Base-by-base conservation (phyloP, 1,284 basidiomycete species). In the Meripilus lineatus region DNA sequence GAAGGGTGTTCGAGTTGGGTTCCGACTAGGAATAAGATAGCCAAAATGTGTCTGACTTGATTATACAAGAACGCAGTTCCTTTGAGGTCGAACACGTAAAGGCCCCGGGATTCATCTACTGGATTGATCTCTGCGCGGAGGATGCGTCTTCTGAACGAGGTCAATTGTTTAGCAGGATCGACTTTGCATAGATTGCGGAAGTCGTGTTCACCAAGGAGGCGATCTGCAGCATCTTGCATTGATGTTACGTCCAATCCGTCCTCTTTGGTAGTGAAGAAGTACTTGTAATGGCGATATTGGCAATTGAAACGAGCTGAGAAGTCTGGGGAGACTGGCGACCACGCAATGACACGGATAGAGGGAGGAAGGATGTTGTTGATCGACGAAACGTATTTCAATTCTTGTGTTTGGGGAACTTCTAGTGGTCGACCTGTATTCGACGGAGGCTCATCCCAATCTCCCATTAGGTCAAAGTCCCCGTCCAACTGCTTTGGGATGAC, bases 21-120 rank as follows among this genome's bases (percentile, higher is more conserved):
- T 4, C 95, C 95, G 40, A 98, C 79, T 42, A 97, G 79, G 65
- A 99, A 90, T 13, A 99, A 74, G 38, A 96, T 65, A 2, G 91
- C 89, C 78, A 98, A 89, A 64, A 98, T 97, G 62, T 97, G 92
- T 33, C 95, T 79, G 10, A 99, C 96, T 71, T 98, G 95, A 65
- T 99, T 93, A 67, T 96, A 99, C 33, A 99, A 70, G 62, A 97
- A 97, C 0, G 93, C 94, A 0, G 77, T 86, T 1, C 94, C 94
- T 32, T 87, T 70, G 28, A 98, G 79, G 62, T 98, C 89, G 54
- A 98, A 75, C 21, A 94, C 89, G 55, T 83, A 82, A 55, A 87
- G 63, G 10, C 65, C 52, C 3, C 64, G 64, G 21, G 52, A 51
- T 17, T 25, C 32, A 6, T 44, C 44, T 3, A 77, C 67, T 7